Conservation (phyloP, 106 monocot genomes). For the Apostasia shenzhenica region DNA sequence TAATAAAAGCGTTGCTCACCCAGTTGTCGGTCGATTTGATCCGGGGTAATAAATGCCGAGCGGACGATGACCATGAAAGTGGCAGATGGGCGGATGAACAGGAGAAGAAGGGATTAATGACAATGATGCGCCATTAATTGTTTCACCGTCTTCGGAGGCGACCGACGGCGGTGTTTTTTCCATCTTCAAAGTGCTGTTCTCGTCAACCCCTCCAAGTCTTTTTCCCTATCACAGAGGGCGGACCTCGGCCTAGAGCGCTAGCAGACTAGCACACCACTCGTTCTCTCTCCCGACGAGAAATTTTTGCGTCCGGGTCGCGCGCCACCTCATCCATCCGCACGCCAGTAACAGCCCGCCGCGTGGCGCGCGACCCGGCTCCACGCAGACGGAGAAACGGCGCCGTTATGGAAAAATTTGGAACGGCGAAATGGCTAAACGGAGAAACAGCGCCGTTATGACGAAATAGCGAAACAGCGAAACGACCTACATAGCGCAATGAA, state of each 20-base stretch:
- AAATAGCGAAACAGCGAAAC: too few species aligned
- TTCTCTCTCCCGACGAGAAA: too few species aligned
- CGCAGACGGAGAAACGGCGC: too few species aligned
- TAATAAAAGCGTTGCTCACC: constrained; percentile 9
- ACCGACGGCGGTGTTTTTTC: neutral
- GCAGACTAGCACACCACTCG: too few species aligned
- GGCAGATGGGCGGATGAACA: neutral
- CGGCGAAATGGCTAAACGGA: too few species aligned
- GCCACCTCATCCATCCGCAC: too few species aligned
- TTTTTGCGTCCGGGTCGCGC: too few species aligned
- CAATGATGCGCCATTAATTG: constrained; percentile 2
- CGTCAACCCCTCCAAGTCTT: neutral
- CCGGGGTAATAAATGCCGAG: constrained; percentile 1
- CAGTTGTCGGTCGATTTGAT: neutral
- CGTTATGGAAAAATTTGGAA: too few species aligned
- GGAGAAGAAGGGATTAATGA: neutral
- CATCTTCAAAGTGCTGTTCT: neutral
- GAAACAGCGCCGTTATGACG: too few species aligned
- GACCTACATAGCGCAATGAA: too few species aligned
- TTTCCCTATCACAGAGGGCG: neutral
- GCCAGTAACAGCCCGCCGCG: too few species aligned
- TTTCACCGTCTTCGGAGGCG: neutral
- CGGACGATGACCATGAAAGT: neutral
- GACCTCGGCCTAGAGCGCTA: neutral
- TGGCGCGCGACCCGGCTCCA: too few species aligned